Evolutionary conservation across 768 basidiomycete genomes (phyloP).

Genomic region (Lactifluus echinatus): DNA sequence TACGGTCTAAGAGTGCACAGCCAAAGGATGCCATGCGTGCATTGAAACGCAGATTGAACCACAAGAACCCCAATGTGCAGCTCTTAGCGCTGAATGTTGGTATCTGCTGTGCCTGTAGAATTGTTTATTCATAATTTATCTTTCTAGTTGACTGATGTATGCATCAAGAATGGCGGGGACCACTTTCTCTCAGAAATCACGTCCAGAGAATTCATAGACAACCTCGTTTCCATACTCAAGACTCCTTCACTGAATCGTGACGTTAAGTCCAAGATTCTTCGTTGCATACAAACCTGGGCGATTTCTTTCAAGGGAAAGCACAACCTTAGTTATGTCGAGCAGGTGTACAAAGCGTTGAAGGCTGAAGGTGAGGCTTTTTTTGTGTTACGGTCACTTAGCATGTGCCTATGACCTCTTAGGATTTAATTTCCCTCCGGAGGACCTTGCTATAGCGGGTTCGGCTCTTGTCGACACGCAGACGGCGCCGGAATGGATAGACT

Average conservation of each 20-base stretch:
- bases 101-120: slow-evolving; percentile 17
- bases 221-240: slow-evolving; percentile 82
- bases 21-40: slow-evolving; percentile 85
- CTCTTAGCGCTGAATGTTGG: slow-evolving; percentile 77
- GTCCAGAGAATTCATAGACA: slow-evolving; percentile 90
- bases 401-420: slow-evolving; percentile 34
- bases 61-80: slow-evolving; percentile 96
- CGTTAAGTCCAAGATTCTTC: slow-evolving; percentile 71
- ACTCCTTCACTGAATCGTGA: slow-evolving; percentile 67
- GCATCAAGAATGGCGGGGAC: slow-evolving; percentile 96
- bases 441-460: slow-evolving; percentile 56
- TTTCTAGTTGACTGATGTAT: slow-evolving; percentile 73
- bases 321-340: slow-evolving; percentile 60
- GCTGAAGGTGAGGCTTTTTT: slow-evolving; percentile 50
- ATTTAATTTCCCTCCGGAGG: slow-evolving; percentile 79
- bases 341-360: slow-evolving; percentile 70
- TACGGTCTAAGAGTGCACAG: slow-evolving; percentile 80
- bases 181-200: slow-evolving; percentile 78
- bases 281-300: slow-evolving; percentile 90
- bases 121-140: neutral
- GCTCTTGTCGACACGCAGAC: slow-evolving; percentile 88
- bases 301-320: slow-evolving; percentile 79
- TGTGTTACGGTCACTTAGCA: neutral
- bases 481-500: slow-evolving; percentile 96
- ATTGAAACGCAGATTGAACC: slow-evolving; percentile 77